phyloP scores from a whole-genome alignment of 169 alveolate species.

The Condylostoma magnum region DNA sequence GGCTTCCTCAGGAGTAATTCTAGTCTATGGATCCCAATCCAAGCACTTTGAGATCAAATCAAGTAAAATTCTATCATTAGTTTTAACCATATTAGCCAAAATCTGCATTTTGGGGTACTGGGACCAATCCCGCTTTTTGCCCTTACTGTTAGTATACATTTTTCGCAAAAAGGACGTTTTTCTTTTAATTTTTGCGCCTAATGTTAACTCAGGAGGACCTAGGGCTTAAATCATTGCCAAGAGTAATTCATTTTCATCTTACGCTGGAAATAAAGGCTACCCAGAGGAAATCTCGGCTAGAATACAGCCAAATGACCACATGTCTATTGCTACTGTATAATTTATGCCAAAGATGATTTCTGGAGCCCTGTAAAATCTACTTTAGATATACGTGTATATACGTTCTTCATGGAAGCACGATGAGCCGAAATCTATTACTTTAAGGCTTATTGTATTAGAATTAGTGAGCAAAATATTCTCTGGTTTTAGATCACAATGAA shows the following conservation, averaged over 20 bases:
- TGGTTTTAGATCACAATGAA: slow-evolving; percentile 83
- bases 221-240: slow-evolving; percentile 63
- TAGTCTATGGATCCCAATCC: slow-evolving; percentile 64
- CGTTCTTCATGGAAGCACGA: slow-evolving; percentile 56
- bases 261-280: slow-evolving; percentile 65
- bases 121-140: slow-evolving; percentile 1
- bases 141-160: neutral
- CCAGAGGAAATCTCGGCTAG: slow-evolving; percentile 65
- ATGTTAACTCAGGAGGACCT: slow-evolving; percentile 56
- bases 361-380: slow-evolving; percentile 73
- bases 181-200: neutral
- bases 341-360: slow-evolving; percentile 63
- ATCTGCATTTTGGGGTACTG: neutral
- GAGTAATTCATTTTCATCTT: slow-evolving; percentile 69
- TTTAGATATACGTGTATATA: slow-evolving; percentile 60
- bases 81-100: neutral
- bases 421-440: slow-evolving; percentile 72
- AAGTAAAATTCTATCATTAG: slow-evolving; percentile 50
- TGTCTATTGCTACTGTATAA: slow-evolving; percentile 55
- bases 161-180: neutral
- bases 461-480: slow-evolving; percentile 70
- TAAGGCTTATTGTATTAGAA: slow-evolving; percentile 46
- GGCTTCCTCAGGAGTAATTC: slow-evolving; percentile 71
- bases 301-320: slow-evolving; percentile 74
- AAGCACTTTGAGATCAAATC: slow-evolving; percentile 60